Percentiles rank a stretch among this genome's conserved stretches.
phyloP scores from a whole-genome alignment of 2,329 filamentous ascomycete genomes.

The Aspergillus sp. region DNA sequence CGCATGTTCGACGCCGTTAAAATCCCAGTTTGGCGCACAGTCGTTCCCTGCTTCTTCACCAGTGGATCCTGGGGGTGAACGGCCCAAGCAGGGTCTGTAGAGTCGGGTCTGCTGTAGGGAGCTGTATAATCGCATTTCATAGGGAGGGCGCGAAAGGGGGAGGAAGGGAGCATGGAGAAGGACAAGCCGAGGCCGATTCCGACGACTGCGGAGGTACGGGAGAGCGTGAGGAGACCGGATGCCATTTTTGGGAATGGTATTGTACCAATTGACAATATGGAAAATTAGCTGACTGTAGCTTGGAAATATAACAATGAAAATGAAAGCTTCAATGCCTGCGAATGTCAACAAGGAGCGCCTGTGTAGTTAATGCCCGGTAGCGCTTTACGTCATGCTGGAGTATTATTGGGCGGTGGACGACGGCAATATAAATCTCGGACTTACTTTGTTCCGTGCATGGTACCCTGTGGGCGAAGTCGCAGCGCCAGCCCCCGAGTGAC shows the following conservation, averaged over 20 bases:
- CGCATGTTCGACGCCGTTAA: conserved; percentile 39
- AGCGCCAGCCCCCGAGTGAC: too few species aligned
- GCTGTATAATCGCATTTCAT: conserved; percentile 40
- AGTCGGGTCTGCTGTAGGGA: conserved; percentile 22
- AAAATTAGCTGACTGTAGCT: neutral
- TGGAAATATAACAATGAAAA: neutral
- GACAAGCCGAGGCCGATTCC: conserved; percentile 38
- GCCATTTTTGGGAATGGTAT: conserved; percentile 19
- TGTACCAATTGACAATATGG: conserved; percentile 11
- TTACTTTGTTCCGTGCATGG: neutral
- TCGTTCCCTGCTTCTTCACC: conserved; percentile 26
- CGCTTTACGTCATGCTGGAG: conserved; percentile 2
- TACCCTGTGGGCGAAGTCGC: neutral
- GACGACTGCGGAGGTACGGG: conserved; percentile 29
- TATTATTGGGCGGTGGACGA: neutral
- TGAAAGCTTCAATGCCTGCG: neutral
- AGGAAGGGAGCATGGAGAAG: conserved; percentile 33
- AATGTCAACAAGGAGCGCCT: conserved; percentile 1
- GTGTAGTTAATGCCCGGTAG: neutral
- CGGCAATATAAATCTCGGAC: neutral
- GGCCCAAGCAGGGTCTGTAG: conserved; percentile 28
- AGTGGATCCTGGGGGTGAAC: conserved; percentile 23
- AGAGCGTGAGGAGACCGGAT: conserved; percentile 25
- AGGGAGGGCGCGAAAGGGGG: conserved; percentile 33
- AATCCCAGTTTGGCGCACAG: conserved; percentile 18